Evolutionary conservation across 2,329 filamentous ascomycete species (phyloP), one percentile per base, ranked within the genome.

Genomic region (Apiospora rasikravindrae): DNA sequence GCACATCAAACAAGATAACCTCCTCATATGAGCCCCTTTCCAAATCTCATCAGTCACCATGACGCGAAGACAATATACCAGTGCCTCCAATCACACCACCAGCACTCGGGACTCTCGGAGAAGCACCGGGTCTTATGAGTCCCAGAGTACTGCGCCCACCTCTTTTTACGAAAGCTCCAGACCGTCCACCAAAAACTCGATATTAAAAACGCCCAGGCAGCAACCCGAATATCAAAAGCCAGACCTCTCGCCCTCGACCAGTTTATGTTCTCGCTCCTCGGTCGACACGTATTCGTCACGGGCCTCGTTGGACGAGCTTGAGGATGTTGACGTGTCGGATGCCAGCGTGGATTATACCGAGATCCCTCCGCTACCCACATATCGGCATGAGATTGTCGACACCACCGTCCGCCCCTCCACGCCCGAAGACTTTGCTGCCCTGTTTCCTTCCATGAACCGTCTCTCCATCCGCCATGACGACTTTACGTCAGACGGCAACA

Each of bases 401-500:
- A 85, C 88, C 75, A 89, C 92, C 74, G 90, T 93, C 45, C 88
- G 94, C 40, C 89, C 95, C 14, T 94, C 95, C 1, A 95, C 92
- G 0, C 93, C 96, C 4, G 87, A 92, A 72, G 92, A 95, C 76
- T 98, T 98, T 81, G 92, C 91, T 37, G 88, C 91, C 70, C 88
- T 97, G 70, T 99, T 98, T 81, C 96, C 96, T 14, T 97, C 95
- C 11, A 88, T 92, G 76, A 91, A 94, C 80, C 90, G 93, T 71
- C 85, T 98, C 70, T 90, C 90, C 47, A 94, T 99, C 78, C 91
- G 93, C 40, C 96, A 98, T 80, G 96, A 98, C 80, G 94, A 98
- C 82, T 90, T 94, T 68, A 96, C 95, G 0, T 84, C 92, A 4
- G 96, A 99, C 80, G 96, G 96, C 47, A 98, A 98, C 86, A 97